phyloP scores from a whole-genome alignment of 169 alveolate genomes.

The Eimeria acervulina region DNA sequence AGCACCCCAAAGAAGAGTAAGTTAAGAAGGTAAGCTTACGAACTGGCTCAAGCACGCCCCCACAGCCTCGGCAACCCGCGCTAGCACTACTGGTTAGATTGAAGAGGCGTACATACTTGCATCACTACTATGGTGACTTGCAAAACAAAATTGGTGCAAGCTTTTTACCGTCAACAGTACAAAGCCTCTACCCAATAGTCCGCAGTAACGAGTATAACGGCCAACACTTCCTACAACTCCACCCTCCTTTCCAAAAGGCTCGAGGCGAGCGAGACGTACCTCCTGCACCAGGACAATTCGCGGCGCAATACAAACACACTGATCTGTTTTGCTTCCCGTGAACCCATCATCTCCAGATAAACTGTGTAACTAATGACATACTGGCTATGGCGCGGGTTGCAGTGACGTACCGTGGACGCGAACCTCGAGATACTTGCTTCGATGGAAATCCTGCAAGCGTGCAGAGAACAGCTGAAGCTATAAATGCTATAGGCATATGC shows the following conservation, averaged over 20 bases:
- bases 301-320: not conserved
- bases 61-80: not conserved
- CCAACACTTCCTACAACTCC: not conserved
- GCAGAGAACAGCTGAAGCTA: not conserved
- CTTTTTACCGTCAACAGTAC: too few species aligned
- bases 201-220: too few species aligned
- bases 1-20: too few species aligned
- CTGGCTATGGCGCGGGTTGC: not conserved
- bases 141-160: too few species aligned
- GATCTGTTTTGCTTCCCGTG: not conserved
- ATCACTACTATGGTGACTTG: too few species aligned
- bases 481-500: not conserved
- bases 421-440: not conserved
- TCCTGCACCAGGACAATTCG: not conserved
- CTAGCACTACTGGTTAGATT: not conserved
- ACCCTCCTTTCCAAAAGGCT: not conserved
- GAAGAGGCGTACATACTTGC: too few species aligned
- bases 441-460: not conserved
- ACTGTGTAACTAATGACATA: not conserved
- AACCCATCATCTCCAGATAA: not conserved
- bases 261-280: not conserved
- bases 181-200: not conserved
- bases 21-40: too few species aligned
- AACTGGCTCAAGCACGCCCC: not conserved
- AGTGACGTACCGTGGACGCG: not conserved